phyloP scores from a whole-genome alignment of 2,329 filamentous ascomycete species.

The Gnomoniopsis smithogilvyi region DNA sequence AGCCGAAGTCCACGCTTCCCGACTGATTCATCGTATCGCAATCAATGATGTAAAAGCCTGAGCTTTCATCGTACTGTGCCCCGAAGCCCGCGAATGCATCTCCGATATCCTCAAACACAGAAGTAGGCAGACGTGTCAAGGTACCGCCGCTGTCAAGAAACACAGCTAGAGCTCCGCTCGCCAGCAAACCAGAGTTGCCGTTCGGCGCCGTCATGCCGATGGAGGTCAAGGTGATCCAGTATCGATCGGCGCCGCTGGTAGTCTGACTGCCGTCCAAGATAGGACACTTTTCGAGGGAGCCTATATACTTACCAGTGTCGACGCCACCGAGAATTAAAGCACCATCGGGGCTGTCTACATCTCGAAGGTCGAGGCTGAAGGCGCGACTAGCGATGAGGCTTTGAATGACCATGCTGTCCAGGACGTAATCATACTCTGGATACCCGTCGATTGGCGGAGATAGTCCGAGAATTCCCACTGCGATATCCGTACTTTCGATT shows the following conservation, averaged over 20 bases:
- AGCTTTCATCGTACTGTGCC: constrained; percentile 33
- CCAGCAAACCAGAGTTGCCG: constrained; percentile 20
- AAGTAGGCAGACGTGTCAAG: constrained; percentile 41
- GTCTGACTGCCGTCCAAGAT: constrained; percentile 31
- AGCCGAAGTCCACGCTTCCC: constrained; percentile 47
- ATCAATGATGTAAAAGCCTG: constrained; percentile 41
- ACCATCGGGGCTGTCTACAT: constrained; percentile 38
- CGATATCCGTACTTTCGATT: constrained; percentile 40
- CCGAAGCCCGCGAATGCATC: constrained; percentile 34
- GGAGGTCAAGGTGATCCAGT: constrained; percentile 30
- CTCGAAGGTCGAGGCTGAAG: constrained; percentile 49
- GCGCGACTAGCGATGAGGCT: constrained; percentile 46
- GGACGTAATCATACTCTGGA: constrained; percentile 48
- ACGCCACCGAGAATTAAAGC: constrained; percentile 53
- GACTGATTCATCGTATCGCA: constrained; percentile 35
- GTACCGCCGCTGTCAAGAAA: constrained; percentile 52
- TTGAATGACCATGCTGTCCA: constrained; percentile 45
- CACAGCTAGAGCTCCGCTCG: constrained; percentile 22
- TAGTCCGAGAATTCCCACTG: constrained; percentile 50
- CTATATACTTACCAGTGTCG: constrained; percentile 50
- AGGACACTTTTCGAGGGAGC: constrained; percentile 39
- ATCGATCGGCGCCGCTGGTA: constrained; percentile 25
- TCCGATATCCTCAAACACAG: constrained; percentile 40
- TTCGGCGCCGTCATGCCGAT: constrained; percentile 24
- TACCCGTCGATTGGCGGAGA: constrained; percentile 35